Evolutionary conservation across 1,284 basidiomycete species (phyloP), one percentile per base, ranked within the genome.

Genomic region (Entoloma clypeatum): DNA sequence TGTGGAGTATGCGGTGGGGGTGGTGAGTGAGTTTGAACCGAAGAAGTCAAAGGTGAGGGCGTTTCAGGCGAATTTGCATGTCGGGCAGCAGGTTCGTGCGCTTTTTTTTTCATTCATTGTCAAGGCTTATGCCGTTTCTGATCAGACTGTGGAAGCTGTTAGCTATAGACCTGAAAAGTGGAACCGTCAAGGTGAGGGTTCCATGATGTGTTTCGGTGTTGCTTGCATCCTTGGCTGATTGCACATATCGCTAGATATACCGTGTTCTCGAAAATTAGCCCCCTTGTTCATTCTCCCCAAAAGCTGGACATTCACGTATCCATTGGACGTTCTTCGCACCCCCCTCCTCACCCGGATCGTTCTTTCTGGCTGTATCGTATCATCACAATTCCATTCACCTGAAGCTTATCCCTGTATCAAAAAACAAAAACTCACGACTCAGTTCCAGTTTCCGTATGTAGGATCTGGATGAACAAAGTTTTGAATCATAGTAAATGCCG

Each of bases 151-250:
- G 19, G 92, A 93, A 56, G 76, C 75, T 39, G 82, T 79, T 18
- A 92, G 85, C 51, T 92, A 94, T 65, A 38, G 92, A 95, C 68
- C 60, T 95, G 52, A 94, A 92, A 71, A 84, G 77, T 52, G 92
- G 92, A 8, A 67, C 70, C 32, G 74, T 92, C 29, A 83, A 86
- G 75, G 86, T 89, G 45, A 51, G n/a, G n/a, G 69, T 41, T 10
- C 11, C 11, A 11, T 30, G 10, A 28, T 34, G n/a, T n/a, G n/a
- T n/a, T n/a, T n/a, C n/a, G n/a, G n/a, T n/a, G 27, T 7, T 25
- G 11, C n/a, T 8, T 34, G 11, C 38, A 28, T 32, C 41, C 37
- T 14, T 39, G 17, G 48, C 39, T 26, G 4, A 33, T 14, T 14
- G 3, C 30, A 22, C n/a, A n/a, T n/a, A 13, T 29, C 13, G 16